These are phyloP conservation scores for Sisymbrium irio DNA, from an alignment of 345 rosid species.

Conservation along the genomic window DNA sequence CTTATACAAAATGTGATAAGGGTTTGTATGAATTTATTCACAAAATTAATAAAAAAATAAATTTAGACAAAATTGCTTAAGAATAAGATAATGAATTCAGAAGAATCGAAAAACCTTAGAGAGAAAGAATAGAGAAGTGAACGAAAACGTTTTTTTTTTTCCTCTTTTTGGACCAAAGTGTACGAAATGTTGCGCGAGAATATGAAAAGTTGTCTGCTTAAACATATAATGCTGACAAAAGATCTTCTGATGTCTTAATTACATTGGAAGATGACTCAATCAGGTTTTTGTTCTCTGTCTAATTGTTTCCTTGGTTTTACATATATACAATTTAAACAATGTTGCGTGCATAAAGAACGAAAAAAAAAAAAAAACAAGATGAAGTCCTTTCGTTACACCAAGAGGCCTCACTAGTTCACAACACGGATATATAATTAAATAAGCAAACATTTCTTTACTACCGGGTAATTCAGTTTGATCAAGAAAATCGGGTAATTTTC, in stretches of 20 bases:
- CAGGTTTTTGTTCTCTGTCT: slow-evolving; percentile 33
- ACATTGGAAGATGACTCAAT: slow-evolving; percentile 33
- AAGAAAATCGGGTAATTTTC: too few relatives aligned
- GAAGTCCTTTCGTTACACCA: slow-evolving; percentile 33
- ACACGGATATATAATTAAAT: background rate
- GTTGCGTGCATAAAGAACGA: slow-evolving; percentile 20
- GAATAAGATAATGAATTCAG: background rate
- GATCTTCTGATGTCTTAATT: slow-evolving; percentile 8
- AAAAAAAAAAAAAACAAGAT: background rate
- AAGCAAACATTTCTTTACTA: too few relatives aligned
- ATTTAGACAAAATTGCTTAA: background rate
- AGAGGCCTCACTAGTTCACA: slow-evolving; percentile 27
- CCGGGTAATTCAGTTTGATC: too few relatives aligned
- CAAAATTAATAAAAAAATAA: background rate
- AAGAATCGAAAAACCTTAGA: background rate
- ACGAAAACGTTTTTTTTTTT: too few relatives aligned
- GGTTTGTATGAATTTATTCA: background rate
- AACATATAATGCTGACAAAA: slow-evolving; percentile 31
- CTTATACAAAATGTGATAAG: background rate
- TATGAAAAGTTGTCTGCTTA: slow-evolving; percentile 39
- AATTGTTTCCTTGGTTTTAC: slow-evolving; percentile 14
- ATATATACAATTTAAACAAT: background rate
- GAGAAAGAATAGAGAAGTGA: slow-evolving; percentile 3
- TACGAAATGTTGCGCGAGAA: slow-evolving; percentile 33
- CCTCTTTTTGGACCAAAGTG: background rate